Conservation (phyloP, 2,329 filamentous ascomycete genomes). For the Ophiostoma triangulosporum region DNA sequence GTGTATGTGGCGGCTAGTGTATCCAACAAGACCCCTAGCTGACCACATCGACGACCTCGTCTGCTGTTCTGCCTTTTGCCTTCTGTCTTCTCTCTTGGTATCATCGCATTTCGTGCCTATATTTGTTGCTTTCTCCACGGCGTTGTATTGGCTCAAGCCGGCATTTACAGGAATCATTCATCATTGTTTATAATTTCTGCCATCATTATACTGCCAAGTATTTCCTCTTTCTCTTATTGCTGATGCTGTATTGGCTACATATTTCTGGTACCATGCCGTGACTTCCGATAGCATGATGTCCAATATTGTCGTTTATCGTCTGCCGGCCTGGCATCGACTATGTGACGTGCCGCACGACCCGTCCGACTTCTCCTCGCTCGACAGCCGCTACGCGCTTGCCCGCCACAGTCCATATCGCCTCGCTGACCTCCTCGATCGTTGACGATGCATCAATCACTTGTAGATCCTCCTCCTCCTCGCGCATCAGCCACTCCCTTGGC, state of each 20-base stretch:
- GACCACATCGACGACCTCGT: background rate
- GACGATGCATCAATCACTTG: slow-evolving; percentile 40
- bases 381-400: slow-evolving; percentile 32
- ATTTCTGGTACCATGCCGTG: no score
- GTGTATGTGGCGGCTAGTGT: background rate
- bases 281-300: no score
- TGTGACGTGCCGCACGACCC: slow-evolving; percentile 30
- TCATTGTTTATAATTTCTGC: background rate
- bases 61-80: background rate
- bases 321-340: no score
- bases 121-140: background rate
- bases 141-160: slow-evolving; percentile 15
- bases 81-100: background rate
- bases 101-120: background rate
- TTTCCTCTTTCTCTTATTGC: background rate
- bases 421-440: slow-evolving; percentile 41
- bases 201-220: background rate
- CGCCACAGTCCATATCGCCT: slow-evolving; percentile 41
- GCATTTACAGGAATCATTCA: background rate
- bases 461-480: slow-evolving; percentile 39
- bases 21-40: slow-evolving; percentile 10
- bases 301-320: no score
- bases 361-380: slow-evolving; percentile 35
- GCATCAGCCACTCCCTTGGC: slow-evolving; percentile 22
- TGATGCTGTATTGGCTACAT: no score